A percentile compares a stretch with the other conserved stretches of the same genome.
phyloP scores from a whole-genome alignment of 306 rosid genomes.

The Casuarina glauca region DNA sequence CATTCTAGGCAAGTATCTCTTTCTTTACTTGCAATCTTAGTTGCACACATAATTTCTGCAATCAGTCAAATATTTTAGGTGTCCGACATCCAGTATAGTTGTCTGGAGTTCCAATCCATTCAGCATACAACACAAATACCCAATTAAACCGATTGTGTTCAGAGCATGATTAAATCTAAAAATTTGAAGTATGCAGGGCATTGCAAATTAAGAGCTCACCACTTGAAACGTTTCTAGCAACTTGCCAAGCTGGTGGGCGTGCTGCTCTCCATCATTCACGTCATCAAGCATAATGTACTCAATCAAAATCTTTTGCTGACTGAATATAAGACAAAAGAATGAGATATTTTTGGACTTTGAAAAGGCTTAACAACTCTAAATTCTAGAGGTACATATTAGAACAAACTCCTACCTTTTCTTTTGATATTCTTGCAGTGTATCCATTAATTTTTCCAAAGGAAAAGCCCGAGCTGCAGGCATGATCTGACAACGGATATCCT shows the following conservation, averaged over 20 bases:
- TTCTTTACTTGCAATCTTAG: not conserved
- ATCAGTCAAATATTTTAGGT: not conserved
- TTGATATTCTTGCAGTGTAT: slow-evolving; percentile 79
- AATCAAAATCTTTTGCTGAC: slow-evolving; percentile 86
- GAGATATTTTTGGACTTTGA: slow-evolving; percentile 14
- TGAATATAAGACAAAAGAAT: slow-evolving; percentile 26
- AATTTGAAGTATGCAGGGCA: slow-evolving; percentile 4
- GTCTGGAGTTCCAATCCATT: not conserved
- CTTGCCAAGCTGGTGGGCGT: slow-evolving; percentile 86
- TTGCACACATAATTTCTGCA: not conserved
- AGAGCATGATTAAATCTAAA: slow-evolving; percentile 12
- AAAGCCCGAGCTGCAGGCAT: slow-evolving; percentile 99
- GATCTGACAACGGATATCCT: slow-evolving; percentile 92
- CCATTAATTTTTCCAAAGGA: slow-evolving; percentile 88
- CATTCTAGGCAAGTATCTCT: not conserved
- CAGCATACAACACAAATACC: not conserved
- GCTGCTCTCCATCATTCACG: slow-evolving; percentile 89
- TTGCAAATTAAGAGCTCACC: slow-evolving; percentile 50
- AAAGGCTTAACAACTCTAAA: slow-evolving; percentile 2
- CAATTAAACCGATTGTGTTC: slow-evolving; percentile 12
- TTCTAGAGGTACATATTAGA: not conserved
- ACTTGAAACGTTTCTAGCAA: slow-evolving; percentile 81
- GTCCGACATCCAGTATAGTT: not conserved
- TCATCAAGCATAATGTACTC: slow-evolving; percentile 98
- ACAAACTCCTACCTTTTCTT: slow-evolving; percentile 47